Evolutionary conservation across 169 alveolate species (phyloP).

Genomic region (Plasmodium relictum): DNA sequence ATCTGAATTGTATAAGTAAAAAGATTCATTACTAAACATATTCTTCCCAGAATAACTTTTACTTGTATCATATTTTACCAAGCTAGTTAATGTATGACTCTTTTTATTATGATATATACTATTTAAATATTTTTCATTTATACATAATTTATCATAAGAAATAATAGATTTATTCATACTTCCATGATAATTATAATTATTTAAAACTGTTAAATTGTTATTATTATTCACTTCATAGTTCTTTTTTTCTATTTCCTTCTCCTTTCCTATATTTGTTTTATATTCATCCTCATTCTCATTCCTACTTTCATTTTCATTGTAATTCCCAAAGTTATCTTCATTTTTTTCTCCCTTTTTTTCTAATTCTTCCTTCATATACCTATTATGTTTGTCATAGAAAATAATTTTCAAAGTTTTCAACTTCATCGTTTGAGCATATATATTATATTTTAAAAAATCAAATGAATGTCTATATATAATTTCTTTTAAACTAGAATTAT

Average conservation of each 20-base stretch:
- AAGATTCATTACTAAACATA: neutral
- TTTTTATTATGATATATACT: constrained; percentile 1
- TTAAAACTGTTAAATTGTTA: neutral
- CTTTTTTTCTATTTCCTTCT: neutral
- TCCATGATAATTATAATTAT: neutral
- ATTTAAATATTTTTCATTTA: constrained; percentile 9
- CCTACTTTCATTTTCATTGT: neutral
- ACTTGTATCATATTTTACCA: constrained; percentile 4
- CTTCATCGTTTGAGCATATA: constrained; percentile 47
- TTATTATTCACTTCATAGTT: neutral
- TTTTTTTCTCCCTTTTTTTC: neutral
- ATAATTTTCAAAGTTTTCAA: constrained; percentile 37
- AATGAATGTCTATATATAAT: constrained; percentile 55
- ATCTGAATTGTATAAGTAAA: neutral
- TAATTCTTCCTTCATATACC: neutral
- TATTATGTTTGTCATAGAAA: constrained; percentile 12
- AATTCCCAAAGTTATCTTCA: neutral
- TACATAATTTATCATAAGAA: neutral
- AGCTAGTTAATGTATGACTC: neutral
- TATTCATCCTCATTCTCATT: neutral
- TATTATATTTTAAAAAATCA: constrained; percentile 51
- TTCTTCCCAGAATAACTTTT: neutral
- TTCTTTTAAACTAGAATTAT: constrained; percentile 58
- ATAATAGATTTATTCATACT: neutral
- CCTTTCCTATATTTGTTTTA: neutral